Percentiles rank a stretch among this genome's conserved stretches.
phyloP scores from a whole-genome alignment of 169 alveolate genomes.

The Babesia microti region DNA sequence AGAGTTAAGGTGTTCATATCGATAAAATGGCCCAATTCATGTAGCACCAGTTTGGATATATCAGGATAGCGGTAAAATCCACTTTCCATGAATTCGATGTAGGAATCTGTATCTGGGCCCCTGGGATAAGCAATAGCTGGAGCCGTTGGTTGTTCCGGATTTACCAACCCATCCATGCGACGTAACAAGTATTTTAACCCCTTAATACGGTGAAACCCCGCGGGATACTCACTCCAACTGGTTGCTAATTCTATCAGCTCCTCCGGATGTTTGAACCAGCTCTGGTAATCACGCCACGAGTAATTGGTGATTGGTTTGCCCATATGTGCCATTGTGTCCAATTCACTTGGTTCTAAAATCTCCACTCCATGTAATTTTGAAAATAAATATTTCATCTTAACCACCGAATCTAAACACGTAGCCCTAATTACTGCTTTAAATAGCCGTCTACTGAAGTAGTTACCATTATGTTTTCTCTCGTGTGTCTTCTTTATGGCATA shows the following conservation, averaged over 20 bases:
- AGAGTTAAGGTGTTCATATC: constrained; percentile 30
- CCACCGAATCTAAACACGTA: constrained; percentile 31
- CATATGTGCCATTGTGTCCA: constrained; percentile 1
- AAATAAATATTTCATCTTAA: constrained; percentile 24
- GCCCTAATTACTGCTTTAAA: constrained; percentile 59
- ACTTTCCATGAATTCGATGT: constrained; percentile 64
- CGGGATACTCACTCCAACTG: constrained; percentile 62
- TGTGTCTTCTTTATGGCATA: constrained; percentile 40
- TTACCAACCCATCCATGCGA: constrained; percentile 53
- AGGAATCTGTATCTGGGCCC: constrained; percentile 46
- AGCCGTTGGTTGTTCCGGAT: constrained; percentile 65
- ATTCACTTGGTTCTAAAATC: constrained; percentile 43
- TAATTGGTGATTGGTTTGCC: constrained; percentile 31
- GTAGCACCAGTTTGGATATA: constrained; percentile 48
- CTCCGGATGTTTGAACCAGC: constrained; percentile 60
- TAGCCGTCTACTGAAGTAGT: constrained; percentile 53
- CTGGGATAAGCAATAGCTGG: constrained; percentile 67
- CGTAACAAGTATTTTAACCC: constrained; percentile 54
- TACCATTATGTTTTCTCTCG: constrained; percentile 41
- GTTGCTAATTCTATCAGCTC: constrained; percentile 63
- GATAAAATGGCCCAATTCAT: constrained; percentile 59
- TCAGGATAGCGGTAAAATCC: constrained; percentile 54
- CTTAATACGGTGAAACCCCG: constrained; percentile 55
- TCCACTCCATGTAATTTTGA: constrained; percentile 47
- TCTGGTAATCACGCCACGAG: constrained; percentile 49